Conservation (phyloP, 768 basidiomycete genomes). For the Trametes maxima region DNA sequence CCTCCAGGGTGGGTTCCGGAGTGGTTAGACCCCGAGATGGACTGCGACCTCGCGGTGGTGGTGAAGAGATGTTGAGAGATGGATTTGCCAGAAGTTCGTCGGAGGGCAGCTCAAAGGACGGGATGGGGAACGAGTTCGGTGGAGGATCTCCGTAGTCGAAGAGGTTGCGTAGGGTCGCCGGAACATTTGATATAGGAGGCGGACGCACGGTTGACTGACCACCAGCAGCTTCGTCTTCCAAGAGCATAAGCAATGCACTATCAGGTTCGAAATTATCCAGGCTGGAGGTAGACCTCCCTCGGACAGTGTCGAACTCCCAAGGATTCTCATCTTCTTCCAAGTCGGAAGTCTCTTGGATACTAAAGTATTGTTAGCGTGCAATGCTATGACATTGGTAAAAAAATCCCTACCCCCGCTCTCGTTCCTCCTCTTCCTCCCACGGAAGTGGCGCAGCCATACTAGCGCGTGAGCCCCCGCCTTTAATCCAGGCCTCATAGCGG, state of each 20-base stretch:
- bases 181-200: conserved; percentile 52
- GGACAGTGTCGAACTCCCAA: conserved; percentile 82
- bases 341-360: not conserved
- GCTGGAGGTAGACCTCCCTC: conserved; percentile 40
- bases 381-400: not conserved
- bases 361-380: not conserved
- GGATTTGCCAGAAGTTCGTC: conserved; percentile 16
- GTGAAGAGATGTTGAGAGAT: conserved; percentile 32
- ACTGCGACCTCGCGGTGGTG: conserved; percentile 40
- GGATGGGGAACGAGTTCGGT: conserved; percentile 46
- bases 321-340: conserved; percentile 40
- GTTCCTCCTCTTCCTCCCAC: conserved; percentile 71
- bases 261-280: conserved; percentile 9
- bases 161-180: conserved; percentile 75
- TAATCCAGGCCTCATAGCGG: conserved; percentile 73
- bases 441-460: conserved; percentile 72
- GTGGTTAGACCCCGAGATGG: conserved; percentile 35
- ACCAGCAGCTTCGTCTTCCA: conserved; percentile 30
- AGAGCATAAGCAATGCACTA: conserved; percentile 3
- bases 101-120: conserved; percentile 34
- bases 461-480: conserved; percentile 69
- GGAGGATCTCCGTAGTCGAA: conserved; percentile 63
- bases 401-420: conserved; percentile 26
- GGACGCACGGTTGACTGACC: conserved; percentile 54
- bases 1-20: conserved; percentile 41